Conservation (phyloP, 2,329 filamentous ascomycete genomes). For the Byssothecium circinans region DNA sequence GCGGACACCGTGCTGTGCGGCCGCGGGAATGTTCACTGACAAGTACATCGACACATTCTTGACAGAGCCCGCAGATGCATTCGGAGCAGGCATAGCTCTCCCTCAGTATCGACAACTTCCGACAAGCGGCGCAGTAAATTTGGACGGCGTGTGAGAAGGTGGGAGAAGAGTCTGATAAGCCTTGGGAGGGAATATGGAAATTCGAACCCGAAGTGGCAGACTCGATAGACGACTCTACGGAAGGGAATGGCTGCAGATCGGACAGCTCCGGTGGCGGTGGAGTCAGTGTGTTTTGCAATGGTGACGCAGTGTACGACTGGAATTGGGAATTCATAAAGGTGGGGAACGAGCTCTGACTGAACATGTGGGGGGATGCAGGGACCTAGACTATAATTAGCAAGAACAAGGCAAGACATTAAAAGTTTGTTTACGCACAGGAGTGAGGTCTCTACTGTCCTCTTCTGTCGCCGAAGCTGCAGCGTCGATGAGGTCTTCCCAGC, state of each 20-base stretch:
- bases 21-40: constrained; percentile 72
- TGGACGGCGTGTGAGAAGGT: constrained; percentile 59
- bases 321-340: constrained; percentile 55
- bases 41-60: constrained; percentile 80
- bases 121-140: constrained; percentile 90
- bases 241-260: constrained; percentile 74
- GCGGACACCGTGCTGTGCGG: constrained; percentile 70
- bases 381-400: constrained; percentile 40
- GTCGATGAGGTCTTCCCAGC: constrained; percentile 96
- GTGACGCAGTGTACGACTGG: constrained; percentile 81
- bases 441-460: constrained; percentile 84
- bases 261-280: constrained; percentile 62
- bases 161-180: constrained; percentile 64
- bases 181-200: constrained; percentile 59
- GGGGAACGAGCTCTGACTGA: constrained; percentile 63
- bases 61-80: constrained; percentile 91
- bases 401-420: constrained; percentile 3
- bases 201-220: constrained; percentile 70
- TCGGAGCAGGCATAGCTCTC: constrained; percentile 94
- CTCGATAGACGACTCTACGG: constrained; percentile 78
- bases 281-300: constrained; percentile 85
- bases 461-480: constrained; percentile 91
- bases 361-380: constrained; percentile 57
- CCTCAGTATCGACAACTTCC: constrained; percentile 72
- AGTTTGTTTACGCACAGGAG: constrained; percentile 65